Conservation (phyloP, 805 yeast genomes). For the Ogataea populi-albae region DNA sequence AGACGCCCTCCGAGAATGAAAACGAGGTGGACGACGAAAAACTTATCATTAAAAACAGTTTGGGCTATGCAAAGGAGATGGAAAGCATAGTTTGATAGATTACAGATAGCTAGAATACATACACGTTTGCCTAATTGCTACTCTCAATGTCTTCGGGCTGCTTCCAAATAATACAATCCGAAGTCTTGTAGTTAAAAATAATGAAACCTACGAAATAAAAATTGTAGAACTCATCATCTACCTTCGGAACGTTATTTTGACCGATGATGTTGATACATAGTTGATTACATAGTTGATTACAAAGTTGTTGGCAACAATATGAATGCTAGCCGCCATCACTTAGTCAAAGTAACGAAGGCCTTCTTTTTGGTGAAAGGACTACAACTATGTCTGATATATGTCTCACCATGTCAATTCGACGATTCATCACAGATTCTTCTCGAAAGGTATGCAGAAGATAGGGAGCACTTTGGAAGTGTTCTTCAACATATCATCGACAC, state of each 20-base stretch:
- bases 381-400: slow-evolving; percentile 38
- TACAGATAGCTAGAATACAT: too few species aligned
- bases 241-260: too few species aligned
- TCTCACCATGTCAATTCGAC: slow-evolving; percentile 48
- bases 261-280: too few species aligned
- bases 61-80: slow-evolving; percentile 84
- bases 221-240: too few species aligned
- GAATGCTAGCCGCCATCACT: too few species aligned
- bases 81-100: slow-evolving; percentile 88
- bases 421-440: slow-evolving; percentile 43
- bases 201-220: too few species aligned
- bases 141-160: too few species aligned
- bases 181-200: too few species aligned
- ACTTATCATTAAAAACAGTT: slow-evolving; percentile 62
- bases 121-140: too few species aligned
- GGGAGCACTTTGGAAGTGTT: slow-evolving; percentile 3
- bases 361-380: slow-evolving; percentile 35
- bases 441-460: slow-evolving; percentile 19
- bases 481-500: slow-evolving; percentile 9
- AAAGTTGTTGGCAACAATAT: too few species aligned
- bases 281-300: too few species aligned
- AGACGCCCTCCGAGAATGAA: slow-evolving; percentile 22
- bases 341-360: slow-evolving; percentile 5
- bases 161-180: too few species aligned
- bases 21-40: slow-evolving; percentile 40